Base-by-base conservation (phyloP, 2,329 filamentous ascomycete species). In the Sporothrix pallida region DNA sequence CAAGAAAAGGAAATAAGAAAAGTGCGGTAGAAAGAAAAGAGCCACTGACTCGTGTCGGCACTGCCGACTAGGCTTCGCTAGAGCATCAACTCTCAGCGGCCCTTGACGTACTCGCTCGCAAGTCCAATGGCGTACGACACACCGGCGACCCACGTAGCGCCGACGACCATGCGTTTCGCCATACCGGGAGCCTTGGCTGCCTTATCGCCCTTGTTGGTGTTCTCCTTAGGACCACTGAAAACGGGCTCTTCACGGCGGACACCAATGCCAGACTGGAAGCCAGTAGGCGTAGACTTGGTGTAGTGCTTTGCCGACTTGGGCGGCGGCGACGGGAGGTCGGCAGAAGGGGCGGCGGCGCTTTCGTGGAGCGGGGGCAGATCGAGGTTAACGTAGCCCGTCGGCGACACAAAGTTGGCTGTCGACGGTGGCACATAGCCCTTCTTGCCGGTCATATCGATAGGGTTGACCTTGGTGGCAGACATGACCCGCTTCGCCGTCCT, bases 381-480 rank as follows among this genome's bases (percentile, higher is more conserved):
- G 76, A 90, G 88, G 76, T 90, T 91, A 60, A 91, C 87, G 77
- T 90, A 92, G 0, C 89, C 90, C 0, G 89, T 91, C 0, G 90
- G 89, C 48, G 87, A 90, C 20, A 89, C 88, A 78, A 90, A 91
- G 71, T 87, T 86, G 4, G 88, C 88, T 5, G 87, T 86, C 7
- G 83, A 82, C 2, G 83, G 80, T 3, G 81, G 79, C 12, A 83
- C 81, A 4, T 80, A 77, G 15, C 67, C 8, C 3, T 63, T 67
- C 3, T 81, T 82, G 65, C 85, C 84, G 78, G 85, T 87, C 83
- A 86, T 85, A 77, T 88, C 86, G 71, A 92, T 89, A 0, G 90
- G 89, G 77, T 91, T 91, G 76, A 89, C 79, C 15, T 78, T 76
- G 37, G 74, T 50, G 26, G 69, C 76, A 42, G 50, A 9, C 17